Percentiles rank a stretch among this genome's conserved stretches.
phyloP scores from a whole-genome alignment of 2,329 filamentous ascomycete genomes.

The Phyllosticta citrichinensis region DNA sequence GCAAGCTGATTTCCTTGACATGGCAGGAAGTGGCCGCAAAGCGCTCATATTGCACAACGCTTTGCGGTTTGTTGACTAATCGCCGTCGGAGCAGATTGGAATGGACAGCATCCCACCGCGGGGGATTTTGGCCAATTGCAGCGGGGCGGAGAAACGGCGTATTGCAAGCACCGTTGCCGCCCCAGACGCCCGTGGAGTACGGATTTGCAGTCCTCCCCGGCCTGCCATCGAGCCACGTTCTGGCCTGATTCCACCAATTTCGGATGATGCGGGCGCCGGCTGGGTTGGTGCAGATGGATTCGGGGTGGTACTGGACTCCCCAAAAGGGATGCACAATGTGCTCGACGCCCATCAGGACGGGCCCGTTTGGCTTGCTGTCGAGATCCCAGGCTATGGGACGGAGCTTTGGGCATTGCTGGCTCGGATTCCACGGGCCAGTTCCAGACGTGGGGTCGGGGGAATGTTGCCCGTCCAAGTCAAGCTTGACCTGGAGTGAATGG shows the following conservation, averaged over 20 bases:
- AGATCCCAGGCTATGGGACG: constrained; percentile 41
- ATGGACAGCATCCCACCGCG: neutral
- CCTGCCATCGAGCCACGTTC: constrained; percentile 47
- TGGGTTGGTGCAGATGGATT: constrained; percentile 72
- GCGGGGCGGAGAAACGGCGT: neutral
- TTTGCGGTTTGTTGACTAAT: neutral
- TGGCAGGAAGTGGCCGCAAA: neutral
- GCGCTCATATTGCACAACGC: neutral
- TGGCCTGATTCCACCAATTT: constrained; percentile 65
- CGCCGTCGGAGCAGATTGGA: neutral
- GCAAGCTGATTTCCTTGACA: constrained; percentile 17
- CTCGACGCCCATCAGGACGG: constrained; percentile 67
- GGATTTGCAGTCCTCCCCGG: neutral
- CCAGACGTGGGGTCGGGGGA: constrained; percentile 20
- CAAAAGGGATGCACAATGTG: constrained; percentile 65
- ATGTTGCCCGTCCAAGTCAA: constrained; percentile 19
- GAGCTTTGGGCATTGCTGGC: constrained; percentile 19
- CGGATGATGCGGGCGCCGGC: constrained; percentile 53
- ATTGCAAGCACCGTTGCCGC: neutral
- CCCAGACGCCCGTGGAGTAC: neutral
- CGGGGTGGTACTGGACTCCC: constrained; percentile 85
- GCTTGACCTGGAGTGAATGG: constrained; percentile 49
- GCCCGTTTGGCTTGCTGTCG: constrained; percentile 36
- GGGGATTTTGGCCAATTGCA: no score
- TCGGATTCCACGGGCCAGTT: constrained; percentile 28